A percentile compares a stretch with the other conserved stretches of the same genome.
These are phyloP conservation scores for Candida sanyaensis DNA, from an alignment of 1,139 yeast genomes.

Conservation along the genomic window DNA sequence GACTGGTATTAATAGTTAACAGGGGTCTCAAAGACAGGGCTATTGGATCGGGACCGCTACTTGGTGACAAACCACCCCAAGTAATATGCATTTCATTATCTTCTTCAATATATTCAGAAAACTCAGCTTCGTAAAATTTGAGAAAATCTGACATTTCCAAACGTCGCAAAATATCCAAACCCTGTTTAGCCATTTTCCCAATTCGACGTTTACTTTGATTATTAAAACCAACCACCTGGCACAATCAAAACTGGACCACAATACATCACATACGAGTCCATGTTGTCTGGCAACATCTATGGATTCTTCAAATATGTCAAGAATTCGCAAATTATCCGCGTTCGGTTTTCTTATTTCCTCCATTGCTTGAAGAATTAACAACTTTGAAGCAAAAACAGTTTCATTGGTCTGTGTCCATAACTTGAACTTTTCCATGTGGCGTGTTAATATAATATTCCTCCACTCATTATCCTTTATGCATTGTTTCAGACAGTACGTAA, in stretches of 20 bases:
- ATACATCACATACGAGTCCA: constrained; percentile 41
- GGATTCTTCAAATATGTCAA: constrained; percentile 52
- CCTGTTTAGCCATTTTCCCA: constrained; percentile 21
- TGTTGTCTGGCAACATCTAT: constrained; percentile 35
- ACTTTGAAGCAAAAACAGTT: constrained; percentile 35
- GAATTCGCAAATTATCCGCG: constrained; percentile 33
- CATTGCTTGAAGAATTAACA: constrained; percentile 36
- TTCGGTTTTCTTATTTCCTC: constrained; percentile 18
- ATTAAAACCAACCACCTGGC: constrained; percentile 44
- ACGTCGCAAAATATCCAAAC: constrained; percentile 21
- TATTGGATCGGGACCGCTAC: constrained; percentile 7
- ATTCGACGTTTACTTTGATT: constrained; percentile 24
- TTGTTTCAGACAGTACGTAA: constrained; percentile 11
- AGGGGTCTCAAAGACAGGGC: neutral
- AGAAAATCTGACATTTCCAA: constrained; percentile 19
- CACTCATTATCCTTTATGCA: constrained; percentile 6
- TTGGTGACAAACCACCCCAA: constrained; percentile 33
- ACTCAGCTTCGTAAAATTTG: constrained; percentile 18
- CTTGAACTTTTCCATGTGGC: constrained; percentile 20
- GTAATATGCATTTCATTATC: constrained; percentile 15
- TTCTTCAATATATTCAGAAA: constrained; percentile 20
- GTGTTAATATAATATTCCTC: constrained; percentile 13
- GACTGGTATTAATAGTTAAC: neutral
- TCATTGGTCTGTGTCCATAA: constrained; percentile 40
- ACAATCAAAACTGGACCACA: constrained; percentile 45